Conservation (phyloP, 2,329 filamentous ascomycete species). For the Hyphodiscus sp. region DNA sequence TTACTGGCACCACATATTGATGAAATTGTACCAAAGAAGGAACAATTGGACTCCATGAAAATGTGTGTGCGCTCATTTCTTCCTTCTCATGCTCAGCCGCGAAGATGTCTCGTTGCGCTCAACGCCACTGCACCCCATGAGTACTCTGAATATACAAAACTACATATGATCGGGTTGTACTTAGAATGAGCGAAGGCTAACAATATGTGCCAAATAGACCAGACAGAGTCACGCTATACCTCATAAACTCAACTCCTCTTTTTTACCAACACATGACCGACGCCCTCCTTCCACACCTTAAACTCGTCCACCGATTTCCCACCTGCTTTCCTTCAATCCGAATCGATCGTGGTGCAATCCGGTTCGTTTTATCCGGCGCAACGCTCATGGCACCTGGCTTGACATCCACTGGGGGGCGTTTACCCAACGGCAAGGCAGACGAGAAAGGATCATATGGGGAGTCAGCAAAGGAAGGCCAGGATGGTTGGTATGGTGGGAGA, state of each 20-base stretch:
- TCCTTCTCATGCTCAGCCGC: neutral
- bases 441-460: slow-evolving; percentile 32
- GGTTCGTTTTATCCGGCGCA: slow-evolving; percentile 89
- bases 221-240: slow-evolving; percentile 84
- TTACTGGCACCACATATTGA: slow-evolving; percentile 83
- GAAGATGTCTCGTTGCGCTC: neutral
- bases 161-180: neutral
- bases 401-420: slow-evolving; percentile 72
- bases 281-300: slow-evolving; percentile 78
- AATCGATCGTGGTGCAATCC: slow-evolving; percentile 92
- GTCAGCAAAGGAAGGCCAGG: slow-evolving; percentile 27
- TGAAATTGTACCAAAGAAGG: slow-evolving; percentile 91
- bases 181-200: neutral
- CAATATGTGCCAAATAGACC: slow-evolving; percentile 42
- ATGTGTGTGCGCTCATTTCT: slow-evolving; percentile 42
- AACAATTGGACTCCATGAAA: slow-evolving; percentile 84
- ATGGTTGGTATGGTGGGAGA: slow-evolving; percentile 46
- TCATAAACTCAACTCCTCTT: slow-evolving; percentile 68
- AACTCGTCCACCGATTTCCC: slow-evolving; percentile 85
- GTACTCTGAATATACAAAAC: neutral
- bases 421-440: slow-evolving; percentile 48
- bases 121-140: neutral
- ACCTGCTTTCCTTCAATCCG: slow-evolving; percentile 75
- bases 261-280: slow-evolving; percentile 82
- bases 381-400: slow-evolving; percentile 94